Conservation (phyloP, 345 rosid species). For the Lepidium aucheri region DNA sequence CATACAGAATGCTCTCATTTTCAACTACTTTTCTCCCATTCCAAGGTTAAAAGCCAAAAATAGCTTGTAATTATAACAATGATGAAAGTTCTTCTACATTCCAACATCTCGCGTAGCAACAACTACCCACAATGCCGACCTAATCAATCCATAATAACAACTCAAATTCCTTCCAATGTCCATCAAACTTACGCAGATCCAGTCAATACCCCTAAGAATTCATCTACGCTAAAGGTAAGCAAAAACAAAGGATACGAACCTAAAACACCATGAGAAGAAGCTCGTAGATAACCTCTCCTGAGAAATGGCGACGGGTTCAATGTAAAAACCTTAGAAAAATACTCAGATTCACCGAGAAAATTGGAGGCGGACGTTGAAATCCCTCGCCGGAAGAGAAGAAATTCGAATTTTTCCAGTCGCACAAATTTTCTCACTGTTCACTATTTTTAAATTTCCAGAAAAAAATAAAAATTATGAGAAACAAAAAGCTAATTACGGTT, state of each 20-base stretch:
- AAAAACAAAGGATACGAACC: conserved; percentile 14
- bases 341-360: conserved; percentile 16
- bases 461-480: background rate
- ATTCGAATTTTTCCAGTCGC: conserved; percentile 20
- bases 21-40: background rate
- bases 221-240: background rate
- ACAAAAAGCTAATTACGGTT: conserved; percentile 24
- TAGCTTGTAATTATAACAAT: background rate
- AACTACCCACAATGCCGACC: conserved; percentile 21
- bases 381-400: conserved; percentile 23
- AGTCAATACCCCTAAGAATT: conserved; percentile 3
- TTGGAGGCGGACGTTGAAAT: conserved; percentile 6
- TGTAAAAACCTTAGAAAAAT: background rate
- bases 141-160: background rate
- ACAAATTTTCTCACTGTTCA: conserved; percentile 21
- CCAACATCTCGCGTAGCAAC: background rate
- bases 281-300: conserved; percentile 4
- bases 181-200: conserved; percentile 22
- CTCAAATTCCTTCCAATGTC: background rate
- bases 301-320: background rate
- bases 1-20: background rate
- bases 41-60: background rate
- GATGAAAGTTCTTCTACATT: background rate
- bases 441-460: background rate
- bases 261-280: conserved; percentile 20